Base-by-base conservation (phyloP, 1,284 basidiomycete species). In the Coniferiporia weirii region DNA sequence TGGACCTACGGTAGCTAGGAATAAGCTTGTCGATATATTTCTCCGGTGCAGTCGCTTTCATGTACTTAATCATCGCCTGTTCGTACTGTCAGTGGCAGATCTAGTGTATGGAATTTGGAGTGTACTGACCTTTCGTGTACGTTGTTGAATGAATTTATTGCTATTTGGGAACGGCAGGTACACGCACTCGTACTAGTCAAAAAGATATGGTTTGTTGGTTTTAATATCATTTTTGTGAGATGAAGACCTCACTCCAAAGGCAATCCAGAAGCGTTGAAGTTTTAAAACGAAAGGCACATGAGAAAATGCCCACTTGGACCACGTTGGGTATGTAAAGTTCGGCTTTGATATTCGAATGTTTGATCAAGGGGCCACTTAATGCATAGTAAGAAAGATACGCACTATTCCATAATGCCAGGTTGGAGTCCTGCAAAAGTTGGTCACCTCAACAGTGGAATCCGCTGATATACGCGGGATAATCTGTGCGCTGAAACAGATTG, bases 391-490 rank as follows among this genome's bases (percentile, higher is more conserved):
- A 27, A 27, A 27, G 27, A 27, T 27, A 27, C 27, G 3, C 27
- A 27, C 27, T 27, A 27, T 27, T 27, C 5, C 3, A 5, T 27
- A 3, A 64, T 64, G 63, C 64, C 79, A 83, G 62, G 79, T 77
- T 43, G 76, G 79, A 44, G 77, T 80, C 54, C 81, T 73, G 62
- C 76, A 78, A 64, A 84, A 79, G 64, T 82, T 81, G 61, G 78
- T 69, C 44, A 85, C 74, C 60, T 76, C 63, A n/a, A 77, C 75
- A 8, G 75, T 72, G 17, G 74, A 70, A 63, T 82, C 79, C 48
- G 69, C 66, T n/a, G 79, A 72, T 54, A 83, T 79, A 57, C 73
- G 68, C 38, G 80, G 79, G 35, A 83, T 65, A 47, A 83, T 73
- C 63, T 83, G 81, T 12, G 79, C 79, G 17, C 83, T 83, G 63